Evolutionary conservation across 345 rosid genomes (phyloP), one percentile per base, ranked within the genome.

Genomic region (Ceriops decandra): DNA sequence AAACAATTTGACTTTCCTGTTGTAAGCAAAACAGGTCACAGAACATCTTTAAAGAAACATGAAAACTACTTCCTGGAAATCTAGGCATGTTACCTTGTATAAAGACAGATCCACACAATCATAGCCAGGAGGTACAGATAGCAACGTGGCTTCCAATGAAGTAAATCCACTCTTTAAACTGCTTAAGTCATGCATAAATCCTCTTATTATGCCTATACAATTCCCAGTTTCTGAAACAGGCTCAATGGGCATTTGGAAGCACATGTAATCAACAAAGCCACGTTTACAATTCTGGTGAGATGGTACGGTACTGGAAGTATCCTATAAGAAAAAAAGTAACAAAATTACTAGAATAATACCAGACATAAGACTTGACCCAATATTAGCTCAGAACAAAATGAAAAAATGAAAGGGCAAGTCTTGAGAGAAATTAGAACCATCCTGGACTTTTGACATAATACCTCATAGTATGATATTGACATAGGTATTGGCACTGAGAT

Each of bases 381-480:
- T 17, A 31, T 9, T 30, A 60, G n/a, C 17, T 31, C 26, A 28
- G n/a, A 31, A 31, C 15, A 15, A 60, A 60, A 60, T 31, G n/a
- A 17, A 20, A 3, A 15, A 28, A 20, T 17, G 11, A 28, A 7
- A 6, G n/a, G 6, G 63, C n/a, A 30, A 26, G 9, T 8, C 59
- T 22, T 20, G 0, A 16, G 42, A 60, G 13, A 60, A 31, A 60
- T n/a, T 20, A 26, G n/a, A 31, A 60, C 10, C 5, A 4, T 3
- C 58, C 15, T 11, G 27, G 13, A 54, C 58, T 54, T 20, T 13
- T 1, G 19, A 51, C 5, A 33, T 21, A 66, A 47, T 82, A 88
- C 96, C 97, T 88, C 81, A 51, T 86, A 89, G 79, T 75, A 90
- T 76, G 95, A 83, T 72, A 93, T 71, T 70, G 98, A 93, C 78